Evolutionary conservation across 2,329 filamentous ascomycete genomes (phyloP).

Genomic region (Xylaria sp.): DNA sequence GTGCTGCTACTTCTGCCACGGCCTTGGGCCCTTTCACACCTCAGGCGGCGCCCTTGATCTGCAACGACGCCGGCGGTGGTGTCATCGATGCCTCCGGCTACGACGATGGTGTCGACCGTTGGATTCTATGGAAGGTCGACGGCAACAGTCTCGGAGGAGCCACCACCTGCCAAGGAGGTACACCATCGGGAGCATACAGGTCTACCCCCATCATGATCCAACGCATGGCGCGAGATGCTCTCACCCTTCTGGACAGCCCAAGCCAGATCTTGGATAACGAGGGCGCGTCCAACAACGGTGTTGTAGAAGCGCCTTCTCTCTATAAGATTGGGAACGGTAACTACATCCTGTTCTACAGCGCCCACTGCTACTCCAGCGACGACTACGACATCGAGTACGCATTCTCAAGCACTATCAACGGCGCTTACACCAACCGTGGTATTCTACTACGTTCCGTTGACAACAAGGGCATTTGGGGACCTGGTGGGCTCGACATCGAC

Average conservation of each 20-base stretch:
- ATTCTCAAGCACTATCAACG: conserved; percentile 48
- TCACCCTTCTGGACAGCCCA: conserved; percentile 43
- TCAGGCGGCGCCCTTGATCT: conserved; percentile 43
- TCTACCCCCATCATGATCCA: conserved; percentile 49
- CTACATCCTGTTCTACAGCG: conserved; percentile 49
- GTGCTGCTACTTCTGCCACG: conserved; percentile 46
- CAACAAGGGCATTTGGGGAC: conserved; percentile 46
- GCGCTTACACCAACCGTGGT: conserved; percentile 46
- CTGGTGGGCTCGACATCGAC: conserved; percentile 50
- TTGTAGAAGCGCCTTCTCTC: conserved; percentile 48
- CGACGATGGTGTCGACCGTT: conserved; percentile 48
- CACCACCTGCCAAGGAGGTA: conserved; percentile 47
- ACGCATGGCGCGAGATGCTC: conserved; percentile 46
- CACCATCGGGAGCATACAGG: conserved; percentile 42
- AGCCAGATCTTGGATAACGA: conserved; percentile 48
- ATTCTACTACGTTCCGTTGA: conserved; percentile 47
- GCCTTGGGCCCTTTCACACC: conserved; percentile 47
- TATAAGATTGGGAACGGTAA: conserved; percentile 46
- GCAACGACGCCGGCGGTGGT: conserved; percentile 46
- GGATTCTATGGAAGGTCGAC: conserved; percentile 51
- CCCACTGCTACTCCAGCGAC: conserved; percentile 50
- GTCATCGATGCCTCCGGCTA: conserved; percentile 49
- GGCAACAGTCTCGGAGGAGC: conserved; percentile 49
- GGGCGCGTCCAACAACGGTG: conserved; percentile 46
- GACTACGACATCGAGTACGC: conserved; percentile 51